These are phyloP conservation scores for Tuber umbilicatum DNA, from an alignment of 495 filamentous ascomycete genomes.

Conservation along the genomic window DNA sequence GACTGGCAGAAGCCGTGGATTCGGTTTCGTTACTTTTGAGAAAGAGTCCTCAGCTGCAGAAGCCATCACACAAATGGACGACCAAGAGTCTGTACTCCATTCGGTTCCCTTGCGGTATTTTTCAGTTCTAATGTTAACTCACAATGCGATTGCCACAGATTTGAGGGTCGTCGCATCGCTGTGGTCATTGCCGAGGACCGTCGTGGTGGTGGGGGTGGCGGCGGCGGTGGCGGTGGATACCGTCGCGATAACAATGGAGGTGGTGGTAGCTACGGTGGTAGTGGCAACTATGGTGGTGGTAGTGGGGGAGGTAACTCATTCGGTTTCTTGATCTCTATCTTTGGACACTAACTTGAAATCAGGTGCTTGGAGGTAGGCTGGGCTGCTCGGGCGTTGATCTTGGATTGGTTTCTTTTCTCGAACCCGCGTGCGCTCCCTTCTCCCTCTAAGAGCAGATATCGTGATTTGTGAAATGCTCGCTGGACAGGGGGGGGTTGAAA, in stretches of 20 bases:
- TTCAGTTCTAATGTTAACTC: conserved; percentile 10
- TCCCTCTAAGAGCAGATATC: too few species aligned
- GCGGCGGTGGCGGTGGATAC: conserved; percentile 21
- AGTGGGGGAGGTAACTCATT: neutral
- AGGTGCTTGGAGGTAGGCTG: neutral
- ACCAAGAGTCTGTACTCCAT: conserved; percentile 65
- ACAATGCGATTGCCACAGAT: conserved; percentile 49
- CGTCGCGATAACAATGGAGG: neutral
- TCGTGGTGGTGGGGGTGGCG: conserved; percentile 53
- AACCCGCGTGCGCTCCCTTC: neutral
- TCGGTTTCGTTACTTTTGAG: conserved; percentile 89
- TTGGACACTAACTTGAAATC: neutral
- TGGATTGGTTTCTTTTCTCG: neutral
- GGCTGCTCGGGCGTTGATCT: neutral
- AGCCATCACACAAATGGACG: conserved; percentile 79
- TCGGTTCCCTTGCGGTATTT: neutral
- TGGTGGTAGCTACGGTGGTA: conserved; percentile 11
- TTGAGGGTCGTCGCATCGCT: conserved; percentile 87
- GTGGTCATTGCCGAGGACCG: conserved; percentile 90
- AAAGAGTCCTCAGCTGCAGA: conserved; percentile 58
- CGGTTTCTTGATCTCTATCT: neutral
- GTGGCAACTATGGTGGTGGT: neutral
- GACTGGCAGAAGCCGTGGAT: conserved; percentile 88
- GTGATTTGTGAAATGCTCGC: too few species aligned
- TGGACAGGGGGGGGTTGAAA: too few species aligned